A percentile compares a stretch with the other conserved stretches of the same genome.
Conservation (phyloP, 2,329 filamentous ascomycete genomes). For the Pseudophaeomoniella oleicola region DNA sequence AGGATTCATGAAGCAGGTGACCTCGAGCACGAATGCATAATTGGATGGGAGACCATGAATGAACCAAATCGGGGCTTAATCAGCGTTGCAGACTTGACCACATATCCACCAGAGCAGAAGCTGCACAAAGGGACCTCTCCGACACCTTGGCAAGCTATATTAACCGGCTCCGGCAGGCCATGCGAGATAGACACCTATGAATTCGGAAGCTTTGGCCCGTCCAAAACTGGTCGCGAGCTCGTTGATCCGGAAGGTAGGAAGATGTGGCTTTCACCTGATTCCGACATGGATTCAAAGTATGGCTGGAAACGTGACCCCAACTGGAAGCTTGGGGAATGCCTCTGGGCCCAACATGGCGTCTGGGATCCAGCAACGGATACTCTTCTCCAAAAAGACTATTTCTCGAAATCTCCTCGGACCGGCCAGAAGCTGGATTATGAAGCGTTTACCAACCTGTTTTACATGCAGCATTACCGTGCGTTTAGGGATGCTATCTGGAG, state of each 20-base stretch:
- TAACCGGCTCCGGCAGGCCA: conserved; percentile 79
- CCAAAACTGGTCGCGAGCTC: conserved; percentile 68
- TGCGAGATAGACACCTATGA: conserved; percentile 87
- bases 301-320: conserved; percentile 75
- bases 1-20: conserved; percentile 82
- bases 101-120: conserved; percentile 74
- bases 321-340: conserved; percentile 86
- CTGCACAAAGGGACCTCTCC: conserved; percentile 86
- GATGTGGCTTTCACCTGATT: conserved; percentile 70
- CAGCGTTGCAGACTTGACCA: conserved; percentile 65
- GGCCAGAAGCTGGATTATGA: conserved; percentile 65
- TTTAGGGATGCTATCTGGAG: conserved; percentile 61
- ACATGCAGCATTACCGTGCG: conserved; percentile 68
- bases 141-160: conserved; percentile 84
- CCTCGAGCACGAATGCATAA: conserved; percentile 70
- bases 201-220: conserved; percentile 83
- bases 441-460: conserved; percentile 81
- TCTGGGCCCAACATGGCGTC: conserved; percentile 94
- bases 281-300: conserved; percentile 77
- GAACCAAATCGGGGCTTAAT: conserved; percentile 85
- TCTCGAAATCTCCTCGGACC: conserved; percentile 60
- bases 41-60: conserved; percentile 94
- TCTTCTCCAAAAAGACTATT: conserved; percentile 75
- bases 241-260: conserved; percentile 76
- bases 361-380: conserved; percentile 75